A percentile compares a stretch with the other conserved stretches of the same genome.
These are phyloP conservation scores for Penicillium concentricum DNA, from an alignment of 2,329 filamentous ascomycete genomes.

Conservation along the genomic window DNA sequence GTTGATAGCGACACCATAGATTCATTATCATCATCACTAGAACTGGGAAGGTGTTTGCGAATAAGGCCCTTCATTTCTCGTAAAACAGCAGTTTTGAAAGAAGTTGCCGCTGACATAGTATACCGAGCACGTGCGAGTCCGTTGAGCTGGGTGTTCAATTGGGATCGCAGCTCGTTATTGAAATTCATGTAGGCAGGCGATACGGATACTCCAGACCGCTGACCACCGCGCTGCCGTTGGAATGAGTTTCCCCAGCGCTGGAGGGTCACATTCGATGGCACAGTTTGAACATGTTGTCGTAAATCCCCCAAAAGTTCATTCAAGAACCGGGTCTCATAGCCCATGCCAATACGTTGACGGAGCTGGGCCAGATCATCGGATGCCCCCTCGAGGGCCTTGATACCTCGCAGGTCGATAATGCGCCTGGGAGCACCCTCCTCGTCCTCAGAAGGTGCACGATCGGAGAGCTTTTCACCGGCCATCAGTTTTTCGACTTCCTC, in stretches of 20 bases:
- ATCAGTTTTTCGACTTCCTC: slow-evolving; percentile 78
- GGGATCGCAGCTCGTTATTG: slow-evolving; percentile 67
- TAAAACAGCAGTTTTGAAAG: slow-evolving; percentile 79
- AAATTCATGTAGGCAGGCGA: slow-evolving; percentile 78
- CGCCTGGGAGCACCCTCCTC: slow-evolving; percentile 31
- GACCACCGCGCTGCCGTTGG: slow-evolving; percentile 66
- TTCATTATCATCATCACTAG: slow-evolving; percentile 89
- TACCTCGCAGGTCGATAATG: slow-evolving; percentile 68
- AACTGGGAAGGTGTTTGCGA: slow-evolving; percentile 80
- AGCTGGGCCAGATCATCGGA: slow-evolving; percentile 73
- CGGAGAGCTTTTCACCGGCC: slow-evolving; percentile 62
- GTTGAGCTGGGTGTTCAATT: slow-evolving; percentile 68
- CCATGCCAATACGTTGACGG: slow-evolving; percentile 78
- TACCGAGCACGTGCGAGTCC: slow-evolving; percentile 81
- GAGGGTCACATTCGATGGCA: slow-evolving; percentile 71
- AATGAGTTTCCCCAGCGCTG: slow-evolving; percentile 81
- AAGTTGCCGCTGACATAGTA: slow-evolving; percentile 74
- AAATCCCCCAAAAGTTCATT: slow-evolving; percentile 76
- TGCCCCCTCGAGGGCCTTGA: slow-evolving; percentile 78
- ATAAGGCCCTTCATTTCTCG: slow-evolving; percentile 86
- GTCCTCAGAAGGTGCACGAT: slow-evolving; percentile 27
- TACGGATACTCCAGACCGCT: slow-evolving; percentile 64
- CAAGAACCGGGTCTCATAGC: slow-evolving; percentile 79
- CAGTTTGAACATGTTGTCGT: slow-evolving; percentile 72
- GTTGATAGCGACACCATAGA: slow-evolving; percentile 86